Percentiles rank a stretch among this genome's conserved stretches.
These are phyloP conservation scores for Ramalina peruviana DNA, from an alignment of 495 filamentous ascomycete species.

Conservation along the genomic window DNA sequence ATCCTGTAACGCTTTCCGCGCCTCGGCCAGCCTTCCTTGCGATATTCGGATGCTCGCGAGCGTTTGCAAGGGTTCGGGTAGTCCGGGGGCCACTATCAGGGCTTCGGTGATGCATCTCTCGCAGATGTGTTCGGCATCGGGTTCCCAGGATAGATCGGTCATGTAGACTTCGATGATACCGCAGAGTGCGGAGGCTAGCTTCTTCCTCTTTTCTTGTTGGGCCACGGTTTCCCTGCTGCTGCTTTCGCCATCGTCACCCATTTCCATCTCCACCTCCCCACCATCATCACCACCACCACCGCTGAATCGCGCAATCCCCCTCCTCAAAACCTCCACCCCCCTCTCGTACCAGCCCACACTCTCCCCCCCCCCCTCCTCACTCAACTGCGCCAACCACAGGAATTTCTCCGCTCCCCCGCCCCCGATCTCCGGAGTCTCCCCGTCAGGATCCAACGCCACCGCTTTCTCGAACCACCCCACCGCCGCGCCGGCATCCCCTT, in stretches of 20 bases:
- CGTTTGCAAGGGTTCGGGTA: slow-evolving; percentile 78
- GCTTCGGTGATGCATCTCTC: slow-evolving; percentile 80
- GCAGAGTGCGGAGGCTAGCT: slow-evolving; percentile 76
- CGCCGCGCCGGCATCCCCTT: slow-evolving; percentile 65
- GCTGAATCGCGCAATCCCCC: slow-evolving; percentile 45
- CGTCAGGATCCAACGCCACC: slow-evolving; percentile 58
- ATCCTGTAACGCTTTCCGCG: slow-evolving; percentile 55
- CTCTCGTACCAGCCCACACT: slow-evolving; percentile 82
- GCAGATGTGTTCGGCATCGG: slow-evolving; percentile 73
- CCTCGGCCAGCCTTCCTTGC: slow-evolving; percentile 63
- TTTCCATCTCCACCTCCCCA: slow-evolving; percentile 14
- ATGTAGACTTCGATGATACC: slow-evolving; percentile 91
- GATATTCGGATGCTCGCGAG: slow-evolving; percentile 87
- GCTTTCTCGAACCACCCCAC: slow-evolving; percentile 54
- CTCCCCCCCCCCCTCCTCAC: slow-evolving; percentile 68
- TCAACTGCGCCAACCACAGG: slow-evolving; percentile 86
- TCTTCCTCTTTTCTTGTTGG: slow-evolving; percentile 49
- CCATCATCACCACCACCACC: slow-evolving; percentile 9
- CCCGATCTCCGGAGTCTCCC: slow-evolving; percentile 39
- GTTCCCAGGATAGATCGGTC: slow-evolving; percentile 91
- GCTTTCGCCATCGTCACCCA: slow-evolving; percentile 35
- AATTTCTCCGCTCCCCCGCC: slow-evolving; percentile 90
- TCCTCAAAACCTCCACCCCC: slow-evolving; percentile 54
- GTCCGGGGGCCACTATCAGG: slow-evolving; percentile 55
- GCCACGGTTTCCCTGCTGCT: slow-evolving; percentile 41